These are phyloP conservation scores for Beta vulgaris DNA, from an alignment of 148 eudicot genomes.

Conservation along the genomic window DNA sequence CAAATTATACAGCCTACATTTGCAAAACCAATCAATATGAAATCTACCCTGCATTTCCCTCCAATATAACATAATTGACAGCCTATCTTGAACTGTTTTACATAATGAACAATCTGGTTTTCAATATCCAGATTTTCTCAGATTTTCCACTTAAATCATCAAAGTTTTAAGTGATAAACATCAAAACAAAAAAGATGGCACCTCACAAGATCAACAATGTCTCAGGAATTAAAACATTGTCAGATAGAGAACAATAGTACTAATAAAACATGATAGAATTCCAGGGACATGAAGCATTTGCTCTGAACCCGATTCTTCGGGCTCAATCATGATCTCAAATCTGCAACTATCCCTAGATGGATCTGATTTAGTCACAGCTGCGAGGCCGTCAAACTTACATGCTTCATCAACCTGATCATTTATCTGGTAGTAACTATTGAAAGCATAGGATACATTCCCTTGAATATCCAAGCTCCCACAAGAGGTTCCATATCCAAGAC, in stretches of 20 bases:
- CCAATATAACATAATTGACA: constrained; percentile 18
- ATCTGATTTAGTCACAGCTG: constrained; percentile 56
- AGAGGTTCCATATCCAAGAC: constrained; percentile 74
- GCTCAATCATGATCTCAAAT: constrained; percentile 62
- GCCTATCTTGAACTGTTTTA: constrained; percentile 14
- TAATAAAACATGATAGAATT: constrained; percentile 10
- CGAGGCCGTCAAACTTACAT: constrained; percentile 58
- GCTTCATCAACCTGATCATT: constrained; percentile 75
- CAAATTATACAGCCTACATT: neutral
- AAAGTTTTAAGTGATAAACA: neutral
- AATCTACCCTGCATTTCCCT: constrained; percentile 15
- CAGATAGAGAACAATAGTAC: constrained; percentile 12
- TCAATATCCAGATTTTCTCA: constrained; percentile 2
- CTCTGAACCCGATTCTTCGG: constrained; percentile 27
- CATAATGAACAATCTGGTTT: constrained; percentile 14
- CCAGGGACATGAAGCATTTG: constrained; percentile 6
- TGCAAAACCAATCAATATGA: constrained; percentile 8
- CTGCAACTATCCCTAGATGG: constrained; percentile 56
- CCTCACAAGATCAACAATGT: neutral
- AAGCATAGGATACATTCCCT: constrained; percentile 81
- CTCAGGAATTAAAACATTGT: constrained; percentile 19
- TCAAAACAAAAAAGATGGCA: neutral
- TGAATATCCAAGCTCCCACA: constrained; percentile 60
- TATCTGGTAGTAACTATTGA: constrained; percentile 73
- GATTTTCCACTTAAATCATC: neutral